Evolutionary conservation across 208 protist species (phyloP), one percentile per base, ranked within the genome.

Genomic region (Phytomonas serpens): DNA sequence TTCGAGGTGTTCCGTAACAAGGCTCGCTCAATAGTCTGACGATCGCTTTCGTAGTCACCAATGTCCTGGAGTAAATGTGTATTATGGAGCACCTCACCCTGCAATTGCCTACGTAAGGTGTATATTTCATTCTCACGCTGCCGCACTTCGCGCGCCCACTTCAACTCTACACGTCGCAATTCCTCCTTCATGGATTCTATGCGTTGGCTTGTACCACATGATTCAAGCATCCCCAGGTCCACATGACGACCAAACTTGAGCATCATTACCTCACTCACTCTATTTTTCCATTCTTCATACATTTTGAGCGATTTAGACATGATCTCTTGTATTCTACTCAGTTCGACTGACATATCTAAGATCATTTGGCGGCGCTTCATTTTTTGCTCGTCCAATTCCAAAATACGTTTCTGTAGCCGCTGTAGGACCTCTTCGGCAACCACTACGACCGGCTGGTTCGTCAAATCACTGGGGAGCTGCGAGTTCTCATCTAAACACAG

Each of bases 191-290:
- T 80, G 38, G 90, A 78, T 73, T 97, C 95, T 62, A 97, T 93
- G 37, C 81, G 78, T 69, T 90, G 85, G 78, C 93, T 94, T 9
- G 93, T 88, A 27, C 84, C 85, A 61, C 89, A 89, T 14, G 84
- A 88, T 73, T 98, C 92, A 10, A 98, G 80, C 75, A 91, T 82
- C 72, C 98, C 97, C 23, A 98, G 68, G 61, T 98, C 93, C 13
- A 98, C 90, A 27, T 85, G 78, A 66, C 93, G 88, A 14, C 97
- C 97, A 75, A 98, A 98, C 79, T 98, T 98, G 61, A 98, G 80
- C 75, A 98, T 81, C 90, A 98, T 97, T 37, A 98, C 91, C 63
- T 98, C 97, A 67, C 85, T 83, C 29, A 97, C 89, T 72, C 89
- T 87, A 9, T 80, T 83, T 71, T 97, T 85, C 91, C 93, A 97